Base-by-base conservation (phyloP, 208 protist species). In the Trypanosoma rangeli region DNA sequence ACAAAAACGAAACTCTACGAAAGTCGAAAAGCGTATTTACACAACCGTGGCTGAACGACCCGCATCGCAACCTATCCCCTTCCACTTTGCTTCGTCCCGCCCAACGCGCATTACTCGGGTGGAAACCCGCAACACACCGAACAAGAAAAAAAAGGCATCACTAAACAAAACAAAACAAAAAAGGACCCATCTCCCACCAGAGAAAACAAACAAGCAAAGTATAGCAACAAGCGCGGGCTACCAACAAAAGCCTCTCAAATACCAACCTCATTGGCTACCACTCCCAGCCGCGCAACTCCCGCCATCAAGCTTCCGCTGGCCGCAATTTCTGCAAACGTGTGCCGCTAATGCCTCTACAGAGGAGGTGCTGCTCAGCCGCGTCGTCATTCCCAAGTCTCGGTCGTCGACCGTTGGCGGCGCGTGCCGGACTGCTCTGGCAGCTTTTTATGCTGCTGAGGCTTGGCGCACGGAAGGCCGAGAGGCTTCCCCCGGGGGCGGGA, bases 251-350 rank as follows among this genome's bases (percentile, higher is more conserved):
- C 37, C 37, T 42, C 4, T 10, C 4, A 42, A 42, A 42, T 10
- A 42, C 37, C 37, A 42, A 10, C 7, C 4, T 4, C 4, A 42
- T 42, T 42, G 37, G 37, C 37, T 10, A 42, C 37, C 26, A 0
- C 29, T 3, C 31, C n/a, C 71, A 77, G 85, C 82, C 80, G 88
- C 31, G 84, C 76, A 39, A 73, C 78, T 16, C 37, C 37, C 4
- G 4, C 37, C 13, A 50, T 22, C 46, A 46, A 50, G 3, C 46
- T 5, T 50, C 46, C 3, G 72, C 61, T 0, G 71, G 59, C 52
- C 61, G 83, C 8, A 86, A 29, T 37, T 79, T 79, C 1, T 59
- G 63, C n/a, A 86, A 53, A 37, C 72, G 83, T 31, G 71, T 70
- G 3, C 58, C 64, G 50, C 78, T 86, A 1, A 49, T n/a, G n/a